Evolutionary conservation across 2,329 filamentous ascomycete genomes (phyloP), one percentile per base, ranked within the genome.

Genomic region (Atkinsonella texensis): DNA sequence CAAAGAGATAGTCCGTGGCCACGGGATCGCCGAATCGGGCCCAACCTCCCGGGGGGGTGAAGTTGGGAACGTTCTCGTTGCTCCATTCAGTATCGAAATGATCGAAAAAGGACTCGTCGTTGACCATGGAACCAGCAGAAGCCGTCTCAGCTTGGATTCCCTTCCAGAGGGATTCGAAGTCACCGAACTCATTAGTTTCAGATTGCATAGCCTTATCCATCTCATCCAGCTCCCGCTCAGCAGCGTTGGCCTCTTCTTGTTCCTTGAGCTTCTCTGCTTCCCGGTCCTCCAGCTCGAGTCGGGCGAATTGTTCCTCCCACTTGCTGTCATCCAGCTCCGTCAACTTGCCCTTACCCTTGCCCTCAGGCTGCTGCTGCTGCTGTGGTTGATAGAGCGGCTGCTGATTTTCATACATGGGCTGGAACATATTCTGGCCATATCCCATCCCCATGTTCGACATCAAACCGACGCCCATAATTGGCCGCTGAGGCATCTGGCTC

Each of bases 281-380:
- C 60, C 77, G 70, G 62, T 84, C 78, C 54, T 83, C 74, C 56
- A 84, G 71, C 65, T 91, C 88, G 65, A 96, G 83, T 68, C 93
- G 82, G 52, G 89, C 87, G 67, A 98, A 98, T 67, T 97, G 89
- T 60, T 89, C 88, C 69, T 97, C 91, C 93, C 93, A 97, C 63
- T 95, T 85, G 62, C 85, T 75, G 60, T 98, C 91, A 65, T 96
- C 89, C 23, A 97, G 79, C 71, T 97, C 93, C 12, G 97, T 84
- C 71, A 97, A 81, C 68, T 94, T 95, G 40, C 87, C 90, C 66
- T 97, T 97, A 53, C 86, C 87, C 67, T 89, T 86, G 48, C 70
- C 74, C 57, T 79, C 75, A 49, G 70, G 68, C 53, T 72, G 70
- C 59, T 72, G 73, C 59, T 70, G 68, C 51, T 73, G 70, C 12